Evolutionary conservation across 139 green algal species (phyloP), one percentile per base, ranked within the genome.

Genomic region (Asterochloris sp.): DNA sequence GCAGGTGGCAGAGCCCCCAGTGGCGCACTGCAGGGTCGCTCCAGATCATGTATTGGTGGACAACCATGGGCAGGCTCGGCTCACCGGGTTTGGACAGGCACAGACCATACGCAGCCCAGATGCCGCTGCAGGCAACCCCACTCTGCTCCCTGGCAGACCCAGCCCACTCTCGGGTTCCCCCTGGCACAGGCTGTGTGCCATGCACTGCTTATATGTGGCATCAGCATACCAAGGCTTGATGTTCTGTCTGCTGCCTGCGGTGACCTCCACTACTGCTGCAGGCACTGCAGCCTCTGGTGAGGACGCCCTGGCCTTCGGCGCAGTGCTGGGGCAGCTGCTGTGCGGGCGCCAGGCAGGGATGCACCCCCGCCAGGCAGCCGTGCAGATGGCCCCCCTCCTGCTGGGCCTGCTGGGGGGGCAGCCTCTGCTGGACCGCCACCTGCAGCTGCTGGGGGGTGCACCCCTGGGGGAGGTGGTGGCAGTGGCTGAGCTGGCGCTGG

Each of bases 11-110:
- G 17, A 71, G 23, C 81, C 81, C 10, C 19, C 74, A 21, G 19
- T 82, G 8, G 78, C 93, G 23, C 92, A 93, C 74, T 67, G 90
- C n/a, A 90, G 93, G 73, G 85, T 94, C 76, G 93, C 91, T 60
- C 89, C 89, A 11, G 80, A 76, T 61, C 92, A 93, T 78, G 87
- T 93, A 26, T 76, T 92, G 47, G 80, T 93, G 29, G 89, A 92
- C 47, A 74, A 10, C 11, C 69, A 12, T 11, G 83, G 69, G n/a
- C 71, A 85, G 83, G 89, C 83, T 1, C 81, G 87, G 27, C 77
- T 94, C 19, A 86, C 82, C 28, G 90, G 93, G 60, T 92, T 94
- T 83, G 90, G 90, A 21, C 78, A 54, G 38, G 38, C 38, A 54
- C 38, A 54, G 4, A 6, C 38, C 2, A 54, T 54, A 6, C 38